Percentiles rank a stretch among this genome's conserved stretches.
phyloP scores from a whole-genome alignment of 768 basidiomycete species.

The Xerocomus brunneocitrinus region DNA sequence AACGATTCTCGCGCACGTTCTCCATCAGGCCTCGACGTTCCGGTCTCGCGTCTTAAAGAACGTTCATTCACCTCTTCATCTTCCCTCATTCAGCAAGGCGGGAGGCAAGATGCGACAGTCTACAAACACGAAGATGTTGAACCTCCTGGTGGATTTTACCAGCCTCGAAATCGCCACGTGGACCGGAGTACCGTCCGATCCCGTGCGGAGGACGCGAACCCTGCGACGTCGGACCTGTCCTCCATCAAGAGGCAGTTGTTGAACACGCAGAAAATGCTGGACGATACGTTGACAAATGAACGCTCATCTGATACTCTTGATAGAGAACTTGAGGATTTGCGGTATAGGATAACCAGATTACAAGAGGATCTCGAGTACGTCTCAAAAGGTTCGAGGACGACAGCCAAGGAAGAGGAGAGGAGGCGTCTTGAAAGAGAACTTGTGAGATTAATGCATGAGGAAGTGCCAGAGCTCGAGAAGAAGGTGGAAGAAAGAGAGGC shows the following conservation, averaged over 20 bases:
- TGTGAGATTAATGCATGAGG: slow-evolving; percentile 80
- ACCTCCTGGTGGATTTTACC: slow-evolving; percentile 65
- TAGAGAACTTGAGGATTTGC: slow-evolving; percentile 81
- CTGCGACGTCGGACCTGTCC: slow-evolving; percentile 62
- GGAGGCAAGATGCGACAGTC: slow-evolving; percentile 82
- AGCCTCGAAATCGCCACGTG: slow-evolving; percentile 76
- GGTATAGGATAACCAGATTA: slow-evolving; percentile 78
- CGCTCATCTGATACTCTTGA: slow-evolving; percentile 90
- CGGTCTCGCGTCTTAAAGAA: slow-evolving; percentile 58
- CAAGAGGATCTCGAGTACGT: slow-evolving; percentile 91
- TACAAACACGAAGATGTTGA: slow-evolving; percentile 77
- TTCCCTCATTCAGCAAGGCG: slow-evolving; percentile 43
- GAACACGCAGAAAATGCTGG: slow-evolving; percentile 76
- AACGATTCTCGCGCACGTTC: slow-evolving; percentile 78
- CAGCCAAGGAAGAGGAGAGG: slow-evolving; percentile 79
- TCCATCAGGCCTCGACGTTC: slow-evolving; percentile 47
- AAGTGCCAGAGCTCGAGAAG: slow-evolving; percentile 85
- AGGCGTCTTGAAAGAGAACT: slow-evolving; percentile 86
- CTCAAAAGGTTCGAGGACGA: slow-evolving; percentile 65
- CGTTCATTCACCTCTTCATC: slow-evolving; percentile 65
- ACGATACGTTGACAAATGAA: slow-evolving; percentile 63
- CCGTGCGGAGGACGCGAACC: slow-evolving; percentile 59
- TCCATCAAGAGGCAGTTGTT: slow-evolving; percentile 83
- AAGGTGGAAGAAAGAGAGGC: slow-evolving; percentile 77
- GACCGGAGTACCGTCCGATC: slow-evolving; percentile 80